phyloP scores from a whole-genome alignment of 2,329 filamentous ascomycete genomes.

The Pleurostoma richardsiae region DNA sequence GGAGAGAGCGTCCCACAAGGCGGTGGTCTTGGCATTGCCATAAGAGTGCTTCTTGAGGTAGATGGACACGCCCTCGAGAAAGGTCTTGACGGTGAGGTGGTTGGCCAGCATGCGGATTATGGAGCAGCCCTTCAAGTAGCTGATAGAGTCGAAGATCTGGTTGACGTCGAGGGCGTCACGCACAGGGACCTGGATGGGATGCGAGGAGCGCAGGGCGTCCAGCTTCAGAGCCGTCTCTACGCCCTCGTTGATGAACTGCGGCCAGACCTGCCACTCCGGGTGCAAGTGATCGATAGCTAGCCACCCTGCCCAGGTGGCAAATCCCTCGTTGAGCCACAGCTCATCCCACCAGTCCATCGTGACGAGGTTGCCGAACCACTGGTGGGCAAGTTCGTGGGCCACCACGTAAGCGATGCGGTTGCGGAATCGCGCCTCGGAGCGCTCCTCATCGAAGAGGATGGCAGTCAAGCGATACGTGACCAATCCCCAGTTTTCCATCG shows the following conservation, averaged over 20 bases:
- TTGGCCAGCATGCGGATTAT: conserved; percentile 94
- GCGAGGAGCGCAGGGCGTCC: conserved; percentile 84
- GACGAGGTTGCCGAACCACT: conserved; percentile 97
- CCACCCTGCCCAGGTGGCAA: conserved; percentile 98
- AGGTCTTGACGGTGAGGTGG: conserved; percentile 81
- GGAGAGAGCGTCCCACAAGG: conserved; percentile 84
- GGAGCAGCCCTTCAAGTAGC: conserved; percentile 93
- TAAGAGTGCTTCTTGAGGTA: conserved; percentile 89
- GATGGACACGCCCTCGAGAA: conserved; percentile 82
- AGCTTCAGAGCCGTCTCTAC: conserved; percentile 88
- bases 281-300: conserved; percentile 85
- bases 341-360: conserved; percentile 99
- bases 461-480: conserved; percentile 95
- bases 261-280: conserved; percentile 97
- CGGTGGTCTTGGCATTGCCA: conserved; percentile 83
- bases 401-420: conserved; percentile 96
- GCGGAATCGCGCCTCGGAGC: conserved; percentile 84
- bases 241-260: conserved; percentile 92
- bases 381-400: conserved; percentile 95
- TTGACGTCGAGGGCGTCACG: conserved; percentile 92
- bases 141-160: conserved; percentile 96
- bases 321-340: conserved; percentile 95
- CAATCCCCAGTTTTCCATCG: conserved; percentile 96
- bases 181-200: conserved; percentile 94
- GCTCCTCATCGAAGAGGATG: conserved; percentile 90